Evolutionary conservation across 2,329 filamentous ascomycete genomes (phyloP), one percentile per base, ranked within the genome.

Genomic region (Paraphaeosphaeria minitans): DNA sequence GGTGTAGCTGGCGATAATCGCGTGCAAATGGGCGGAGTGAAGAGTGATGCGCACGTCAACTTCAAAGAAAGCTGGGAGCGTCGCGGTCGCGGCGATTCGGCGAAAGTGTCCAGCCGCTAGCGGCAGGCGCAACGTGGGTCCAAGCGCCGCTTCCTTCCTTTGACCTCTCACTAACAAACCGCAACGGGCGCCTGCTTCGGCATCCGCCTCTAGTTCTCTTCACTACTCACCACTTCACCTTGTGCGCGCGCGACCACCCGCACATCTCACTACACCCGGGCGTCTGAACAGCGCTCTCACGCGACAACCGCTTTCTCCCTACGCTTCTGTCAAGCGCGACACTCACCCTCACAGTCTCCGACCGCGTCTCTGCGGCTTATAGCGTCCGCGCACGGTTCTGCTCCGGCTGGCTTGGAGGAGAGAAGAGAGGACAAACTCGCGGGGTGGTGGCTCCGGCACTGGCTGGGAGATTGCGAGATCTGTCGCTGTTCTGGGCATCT

Each of bases 401-500:
- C 58, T 54, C 60, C 51, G 62, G 58, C 56, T 66, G 64, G 71
- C 62, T 64, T 66, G 69, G 69, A 70, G 70, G 71, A 65, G 65
- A n/a, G 70, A 65, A 68, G 37, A 68, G 37, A 39, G n/a, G 68
- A 66, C 64, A 60, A 62, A 66, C 61, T 67, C 60, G 62, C 59
- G 66, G 70, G 71, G 68, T 64, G 66, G 68, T 45, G 39, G 39
- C 68, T 65, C 59, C 57, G 61, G 66, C 72, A 70, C 65, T 66
- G 65, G 67, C 68, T 68, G 73, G 68, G 65, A 68, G 73, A 71
- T 64, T 63, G 64, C 68, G 65, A 70, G 65, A 66, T 58, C 71
- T 69, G 68, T 74, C 69, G 64, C 68, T 69, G 68, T 69, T 64
- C 66, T 68, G 66, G 66, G 68, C 69, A 63, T 66, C 68, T 60